Evolutionary conservation across 1,139 yeast species (phyloP).

Genomic region (Saccharomyces hybrid): DNA sequence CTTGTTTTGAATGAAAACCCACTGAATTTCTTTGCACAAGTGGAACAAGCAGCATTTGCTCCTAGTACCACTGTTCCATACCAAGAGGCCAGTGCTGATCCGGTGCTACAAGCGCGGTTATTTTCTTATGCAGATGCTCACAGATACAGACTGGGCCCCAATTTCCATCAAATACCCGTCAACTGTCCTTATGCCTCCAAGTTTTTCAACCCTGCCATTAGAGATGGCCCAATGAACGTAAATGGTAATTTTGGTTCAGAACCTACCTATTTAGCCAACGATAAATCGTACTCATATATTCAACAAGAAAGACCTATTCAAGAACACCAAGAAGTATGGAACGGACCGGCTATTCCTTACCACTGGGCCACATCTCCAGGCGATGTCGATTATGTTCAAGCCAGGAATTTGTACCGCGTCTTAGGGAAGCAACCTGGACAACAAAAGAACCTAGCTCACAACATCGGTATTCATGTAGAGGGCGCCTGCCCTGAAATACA

Average conservation of each 20-base stretch:
- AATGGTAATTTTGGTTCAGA: constrained; percentile 79
- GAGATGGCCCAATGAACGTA: constrained; percentile 84
- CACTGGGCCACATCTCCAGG: constrained; percentile 69
- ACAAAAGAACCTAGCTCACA: constrained; percentile 77
- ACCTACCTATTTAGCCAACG: constrained; percentile 69
- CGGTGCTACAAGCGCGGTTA: constrained; percentile 51
- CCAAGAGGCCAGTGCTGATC: constrained; percentile 53
- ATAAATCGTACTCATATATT: constrained; percentile 31
- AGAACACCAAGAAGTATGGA: constrained; percentile 77
- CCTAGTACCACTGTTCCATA: constrained; percentile 56
- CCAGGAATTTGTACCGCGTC: constrained; percentile 63
- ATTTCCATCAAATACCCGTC: constrained; percentile 62
- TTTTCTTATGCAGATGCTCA: constrained; percentile 56
- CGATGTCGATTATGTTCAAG: constrained; percentile 59
- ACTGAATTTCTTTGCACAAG: constrained; percentile 49
- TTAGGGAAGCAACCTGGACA: constrained; percentile 70
- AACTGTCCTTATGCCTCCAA: constrained; percentile 48
- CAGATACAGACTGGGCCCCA: constrained; percentile 53
- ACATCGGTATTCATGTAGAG: constrained; percentile 67
- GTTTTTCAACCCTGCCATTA: constrained; percentile 57
- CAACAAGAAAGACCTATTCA: constrained; percentile 36
- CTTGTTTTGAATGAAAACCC: constrained; percentile 50
- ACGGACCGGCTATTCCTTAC: constrained; percentile 80
- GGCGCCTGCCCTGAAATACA: constrained; percentile 70
- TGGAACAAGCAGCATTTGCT: constrained; percentile 53